Base-by-base conservation (phyloP, 2,329 filamentous ascomycete genomes). In the Metarhizium sp. region DNA sequence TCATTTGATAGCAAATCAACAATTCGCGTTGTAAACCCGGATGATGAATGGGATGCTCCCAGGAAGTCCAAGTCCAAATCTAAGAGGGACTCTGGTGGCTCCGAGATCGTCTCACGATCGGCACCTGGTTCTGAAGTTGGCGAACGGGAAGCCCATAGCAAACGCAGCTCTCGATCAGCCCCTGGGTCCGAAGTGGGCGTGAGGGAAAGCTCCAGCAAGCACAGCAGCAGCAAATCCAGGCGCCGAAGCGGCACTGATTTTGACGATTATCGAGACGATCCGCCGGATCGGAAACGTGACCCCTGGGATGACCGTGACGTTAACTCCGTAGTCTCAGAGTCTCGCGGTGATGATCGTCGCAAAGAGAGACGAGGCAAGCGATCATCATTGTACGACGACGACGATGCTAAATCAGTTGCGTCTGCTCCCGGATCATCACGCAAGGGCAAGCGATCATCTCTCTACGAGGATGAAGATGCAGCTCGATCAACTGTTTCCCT, bases 261-360 rank as follows among this genome's bases (percentile, higher is more conserved):
- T 58, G 69, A 62, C 13, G 61, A 64, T 10, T 53, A 61, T 25
- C 66, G 70, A 57, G 67, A 70, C 51, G 69, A 75, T 53, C 70
- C 71, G 32, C 67, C 72, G 36, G 69, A 76, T 64, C 68, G 67
- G 59, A 68, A 64, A 48, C 67, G 66, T 3, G 71, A 72, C n/a
- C 65, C 62, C 2, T 74, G 71, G 54, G 70, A 75, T 30, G 73
- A 78, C 55, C 72, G 72, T n/a, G 76, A 78, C 45, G 71, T 75
- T 20, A 73, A 70, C 57, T 81, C 78, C 36, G 71, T 78, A 13
- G 72, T 77, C 5, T 80, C 79, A 6, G 76, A 75, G 52, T 69
- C 71, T 43, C 68, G 68, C 20, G 61, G 63, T 16, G 65, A 71
- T 16, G 67, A 68, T 40, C 62, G 61, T 25, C 64, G 61, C 43